A percentile compares a stretch with the other conserved stretches of the same genome.
phyloP scores from a whole-genome alignment of 2,329 filamentous ascomycete species.

The Knoxdaviesia proteae region DNA sequence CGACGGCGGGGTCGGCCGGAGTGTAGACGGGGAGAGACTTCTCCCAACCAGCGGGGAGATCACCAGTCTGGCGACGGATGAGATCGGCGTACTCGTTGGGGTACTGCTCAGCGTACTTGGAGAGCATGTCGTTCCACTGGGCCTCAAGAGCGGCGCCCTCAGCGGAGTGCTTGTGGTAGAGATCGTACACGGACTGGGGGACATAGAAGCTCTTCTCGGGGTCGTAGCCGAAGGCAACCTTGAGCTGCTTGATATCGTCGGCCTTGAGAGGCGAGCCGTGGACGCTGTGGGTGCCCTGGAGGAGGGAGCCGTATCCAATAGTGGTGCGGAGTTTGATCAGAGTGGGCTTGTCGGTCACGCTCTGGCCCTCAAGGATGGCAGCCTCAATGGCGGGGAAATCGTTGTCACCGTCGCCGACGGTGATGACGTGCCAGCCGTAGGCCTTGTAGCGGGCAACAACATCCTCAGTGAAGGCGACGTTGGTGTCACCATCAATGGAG shows the following conservation, averaged over 20 bases:
- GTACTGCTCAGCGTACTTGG: constrained; percentile 66
- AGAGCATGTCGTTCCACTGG: constrained; percentile 86
- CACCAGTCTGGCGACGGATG: constrained; percentile 53
- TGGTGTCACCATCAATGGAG: constrained; percentile 84
- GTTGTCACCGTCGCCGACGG: constrained; percentile 71
- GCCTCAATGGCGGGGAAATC: constrained; percentile 75
- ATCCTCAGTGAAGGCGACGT: constrained; percentile 91
- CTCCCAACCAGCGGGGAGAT: constrained; percentile 92
- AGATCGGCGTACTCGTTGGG: constrained; percentile 65
- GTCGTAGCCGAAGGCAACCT: constrained; percentile 91
- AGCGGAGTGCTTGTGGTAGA: constrained; percentile 65
- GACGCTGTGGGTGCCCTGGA: constrained; percentile 84
- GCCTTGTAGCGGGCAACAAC: constrained; percentile 86
- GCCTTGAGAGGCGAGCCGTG: constrained; percentile 92
- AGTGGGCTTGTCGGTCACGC: constrained; percentile 87
- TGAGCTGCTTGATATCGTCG: constrained; percentile 84
- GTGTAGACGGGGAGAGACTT: constrained; percentile 84
- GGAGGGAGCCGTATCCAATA: constrained; percentile 86
- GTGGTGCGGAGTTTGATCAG: constrained; percentile 94
- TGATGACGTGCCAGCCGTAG: constrained; percentile 85
- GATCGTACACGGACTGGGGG: constrained; percentile 83
- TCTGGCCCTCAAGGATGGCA: constrained; percentile 67
- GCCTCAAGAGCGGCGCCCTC: constrained; percentile 76
- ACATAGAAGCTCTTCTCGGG: constrained; percentile 83
- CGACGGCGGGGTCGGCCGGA: constrained; percentile 61